These are phyloP conservation scores for Coccomyxa sp. DNA, from an alignment of 139 green algal species.

Conservation along the genomic window DNA sequence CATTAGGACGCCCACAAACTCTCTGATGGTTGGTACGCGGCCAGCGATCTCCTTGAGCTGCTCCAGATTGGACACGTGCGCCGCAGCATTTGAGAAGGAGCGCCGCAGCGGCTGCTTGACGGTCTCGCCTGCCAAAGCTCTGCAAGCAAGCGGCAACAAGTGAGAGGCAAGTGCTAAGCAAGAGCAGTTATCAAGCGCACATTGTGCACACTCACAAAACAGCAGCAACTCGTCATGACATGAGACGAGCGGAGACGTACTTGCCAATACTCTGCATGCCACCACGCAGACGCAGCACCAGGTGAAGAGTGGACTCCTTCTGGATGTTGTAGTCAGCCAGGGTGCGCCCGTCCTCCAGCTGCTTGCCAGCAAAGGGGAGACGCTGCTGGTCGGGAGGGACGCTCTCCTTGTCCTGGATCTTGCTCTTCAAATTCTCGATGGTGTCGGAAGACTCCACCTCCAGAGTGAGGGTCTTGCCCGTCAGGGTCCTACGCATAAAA, in stretches of 20 bases:
- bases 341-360: no score
- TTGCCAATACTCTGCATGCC: no score
- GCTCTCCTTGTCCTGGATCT: no score
- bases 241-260: not conserved
- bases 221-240: not conserved
- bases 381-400: no score
- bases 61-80: not conserved
- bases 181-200: not conserved
- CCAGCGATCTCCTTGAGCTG: not conserved
- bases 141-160: not conserved
- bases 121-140: not conserved
- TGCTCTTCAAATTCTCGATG: no score
- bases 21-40: not conserved
- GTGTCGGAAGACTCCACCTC: no score
- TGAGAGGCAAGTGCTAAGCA: not conserved
- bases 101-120: not conserved
- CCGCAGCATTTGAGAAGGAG: not conserved
- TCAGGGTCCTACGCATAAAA: no score
- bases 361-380: no score
- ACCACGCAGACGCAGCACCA: no score
- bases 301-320: no score
- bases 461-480: no score
- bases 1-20: not conserved
- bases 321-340: no score
- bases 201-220: not conserved